phyloP scores from a whole-genome alignment of 345 rosid genomes.

The Camelina hispida region DNA sequence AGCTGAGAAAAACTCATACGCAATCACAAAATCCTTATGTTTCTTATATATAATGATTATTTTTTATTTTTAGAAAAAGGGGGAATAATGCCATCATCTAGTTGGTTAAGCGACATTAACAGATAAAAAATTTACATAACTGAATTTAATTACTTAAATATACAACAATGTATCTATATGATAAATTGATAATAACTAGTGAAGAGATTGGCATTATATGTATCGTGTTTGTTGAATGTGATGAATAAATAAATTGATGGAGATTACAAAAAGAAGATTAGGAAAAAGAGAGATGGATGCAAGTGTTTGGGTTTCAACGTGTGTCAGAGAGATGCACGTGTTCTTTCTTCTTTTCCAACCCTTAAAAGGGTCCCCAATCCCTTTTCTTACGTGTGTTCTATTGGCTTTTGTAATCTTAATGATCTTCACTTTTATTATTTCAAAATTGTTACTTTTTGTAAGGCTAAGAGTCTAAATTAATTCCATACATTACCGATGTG shows the following conservation, averaged over 20 bases:
- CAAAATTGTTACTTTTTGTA: neutral
- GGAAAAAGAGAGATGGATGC: constrained; percentile 15
- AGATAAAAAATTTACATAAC: neutral
- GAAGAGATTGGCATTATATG: neutral
- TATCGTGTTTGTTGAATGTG: neutral
- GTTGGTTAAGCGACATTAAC: neutral
- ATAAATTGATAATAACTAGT: neutral
- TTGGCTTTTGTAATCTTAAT: constrained; percentile 10
- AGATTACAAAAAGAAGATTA: neutral
- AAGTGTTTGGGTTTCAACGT: constrained; percentile 37
- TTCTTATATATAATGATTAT: neutral
- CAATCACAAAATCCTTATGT: constrained; percentile 16
- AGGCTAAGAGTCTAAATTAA: neutral
- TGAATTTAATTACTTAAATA: neutral
- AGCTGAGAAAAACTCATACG: constrained; percentile 24
- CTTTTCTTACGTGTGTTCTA: constrained; percentile 18
- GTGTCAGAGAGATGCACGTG: constrained; percentile 46
- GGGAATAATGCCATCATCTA: neutral
- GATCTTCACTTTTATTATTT: neutral
- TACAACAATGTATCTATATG: neutral
- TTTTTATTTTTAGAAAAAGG: neutral
- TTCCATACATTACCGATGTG: neutral
- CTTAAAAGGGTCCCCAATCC: constrained; percentile 10
- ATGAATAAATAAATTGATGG: neutral
- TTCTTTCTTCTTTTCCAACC: constrained; percentile 33